These are phyloP conservation scores for Trametes cubensis DNA, from an alignment of 768 basidiomycete species.

Conservation along the genomic window DNA sequence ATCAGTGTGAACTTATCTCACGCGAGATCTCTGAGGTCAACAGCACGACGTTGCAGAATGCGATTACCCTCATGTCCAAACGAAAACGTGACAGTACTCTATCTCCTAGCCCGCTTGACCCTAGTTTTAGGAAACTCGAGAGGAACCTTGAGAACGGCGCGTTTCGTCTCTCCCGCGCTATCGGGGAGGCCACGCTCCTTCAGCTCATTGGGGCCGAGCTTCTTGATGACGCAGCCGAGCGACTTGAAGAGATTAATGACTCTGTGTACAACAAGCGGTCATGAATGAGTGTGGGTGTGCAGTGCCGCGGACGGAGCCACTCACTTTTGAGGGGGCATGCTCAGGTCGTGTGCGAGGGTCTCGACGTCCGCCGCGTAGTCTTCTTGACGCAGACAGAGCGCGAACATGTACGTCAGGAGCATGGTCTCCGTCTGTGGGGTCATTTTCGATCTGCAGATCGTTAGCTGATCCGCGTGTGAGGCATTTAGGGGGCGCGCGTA, in stretches of 20 bases:
- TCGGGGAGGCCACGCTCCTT: slow-evolving; percentile 69
- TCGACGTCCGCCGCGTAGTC: slow-evolving; percentile 72
- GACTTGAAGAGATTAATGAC: slow-evolving; percentile 75
- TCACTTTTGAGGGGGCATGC: slow-evolving; percentile 64
- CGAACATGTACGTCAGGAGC: slow-evolving; percentile 78
- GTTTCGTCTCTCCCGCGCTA: slow-evolving; percentile 61
- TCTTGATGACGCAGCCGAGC: slow-evolving; percentile 74
- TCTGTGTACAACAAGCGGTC: slow-evolving; percentile 36
- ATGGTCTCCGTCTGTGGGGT: slow-evolving; percentile 74
- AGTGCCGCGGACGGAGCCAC: slow-evolving; percentile 32
- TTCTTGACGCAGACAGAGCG: slow-evolving; percentile 78
- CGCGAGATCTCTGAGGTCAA: too few relatives aligned
- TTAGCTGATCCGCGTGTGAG: not conserved
- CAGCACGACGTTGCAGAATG: too few relatives aligned
- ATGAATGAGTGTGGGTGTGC: not conserved
- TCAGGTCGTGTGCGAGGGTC: slow-evolving; percentile 73
- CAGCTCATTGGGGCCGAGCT: slow-evolving; percentile 62
- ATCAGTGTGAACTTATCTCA: too few relatives aligned
- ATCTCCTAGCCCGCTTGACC: slow-evolving; percentile 37
- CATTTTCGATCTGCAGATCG: slow-evolving; percentile 35
- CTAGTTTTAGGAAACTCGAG: slow-evolving; percentile 78
- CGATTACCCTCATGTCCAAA: too few relatives aligned
- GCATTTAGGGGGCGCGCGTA: slow-evolving; percentile 38
- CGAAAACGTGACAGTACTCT: not conserved
- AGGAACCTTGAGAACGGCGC: slow-evolving; percentile 75